A percentile compares a stretch with the other conserved stretches of the same genome.
Evolutionary conservation across 2,329 filamentous ascomycete genomes (phyloP).

Genomic region (Periconia sp.): DNA sequence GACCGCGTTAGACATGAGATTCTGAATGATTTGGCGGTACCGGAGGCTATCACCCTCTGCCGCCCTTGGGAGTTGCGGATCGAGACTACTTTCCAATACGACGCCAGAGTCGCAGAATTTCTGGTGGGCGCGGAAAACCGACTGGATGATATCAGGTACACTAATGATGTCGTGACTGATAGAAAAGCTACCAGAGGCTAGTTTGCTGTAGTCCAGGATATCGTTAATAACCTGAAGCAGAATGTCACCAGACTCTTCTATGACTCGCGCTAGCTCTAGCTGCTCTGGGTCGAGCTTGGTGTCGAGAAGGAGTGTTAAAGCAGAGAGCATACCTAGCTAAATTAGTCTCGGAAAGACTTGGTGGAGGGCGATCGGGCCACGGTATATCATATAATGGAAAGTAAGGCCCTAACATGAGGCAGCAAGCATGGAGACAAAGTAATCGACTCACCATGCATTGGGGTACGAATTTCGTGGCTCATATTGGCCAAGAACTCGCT

Average conservation of each 20-base stretch:
- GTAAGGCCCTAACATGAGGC: not conserved
- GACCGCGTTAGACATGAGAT: conserved; percentile 65
- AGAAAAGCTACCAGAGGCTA: conserved; percentile 65
- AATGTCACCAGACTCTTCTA: conserved; percentile 65
- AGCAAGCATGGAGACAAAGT: not conserved
- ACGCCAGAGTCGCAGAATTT: conserved; percentile 55
- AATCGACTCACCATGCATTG: conserved; percentile 59
- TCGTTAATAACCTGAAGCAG: conserved; percentile 69
- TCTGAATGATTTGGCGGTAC: conserved; percentile 68
- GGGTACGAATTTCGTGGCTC: conserved; percentile 69
- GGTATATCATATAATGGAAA: not conserved
- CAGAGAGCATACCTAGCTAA: conserved; percentile 58
- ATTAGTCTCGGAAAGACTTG: not conserved
- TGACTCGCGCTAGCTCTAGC: conserved; percentile 62
- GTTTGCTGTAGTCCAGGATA: conserved; percentile 70
- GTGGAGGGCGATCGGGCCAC: not conserved
- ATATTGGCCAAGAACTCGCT: conserved; percentile 68
- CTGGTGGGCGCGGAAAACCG: conserved; percentile 59
- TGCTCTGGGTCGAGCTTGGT: conserved; percentile 61
- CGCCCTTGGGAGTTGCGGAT: conserved; percentile 56
- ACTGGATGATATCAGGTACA: conserved; percentile 53
- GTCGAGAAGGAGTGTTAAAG: conserved; percentile 63
- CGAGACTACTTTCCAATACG: conserved; percentile 52
- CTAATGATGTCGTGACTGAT: conserved; percentile 61
- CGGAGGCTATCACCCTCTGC: conserved; percentile 64